phyloP scores from a whole-genome alignment of 371 early-diverging fungal genomes.

The Apophysomyces trapeziformis region DNA sequence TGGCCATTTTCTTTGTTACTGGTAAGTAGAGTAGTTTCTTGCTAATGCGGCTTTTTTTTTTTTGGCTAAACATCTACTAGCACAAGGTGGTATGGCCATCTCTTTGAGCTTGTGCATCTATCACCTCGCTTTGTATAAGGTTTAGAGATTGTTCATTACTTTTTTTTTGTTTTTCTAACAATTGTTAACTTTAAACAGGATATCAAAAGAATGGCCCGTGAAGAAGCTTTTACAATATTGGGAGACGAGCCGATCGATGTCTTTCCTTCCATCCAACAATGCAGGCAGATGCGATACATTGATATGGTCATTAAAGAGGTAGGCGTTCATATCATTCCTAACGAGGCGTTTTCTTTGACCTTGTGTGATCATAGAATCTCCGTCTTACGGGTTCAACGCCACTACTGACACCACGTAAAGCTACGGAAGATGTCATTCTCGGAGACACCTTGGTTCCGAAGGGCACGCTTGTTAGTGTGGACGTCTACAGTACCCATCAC shows the following conservation, averaged over 20 bases:
- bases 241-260: constrained; percentile 47
- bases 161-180: not conserved
- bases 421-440: constrained; percentile 19
- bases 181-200: constrained; percentile 16
- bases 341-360: not conserved
- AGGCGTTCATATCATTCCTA: no score
- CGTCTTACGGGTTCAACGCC: constrained; percentile 16
- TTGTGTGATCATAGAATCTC: constrained; percentile 4
- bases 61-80: constrained; percentile 5
- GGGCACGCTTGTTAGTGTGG: constrained; percentile 18
- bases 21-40: not conserved
- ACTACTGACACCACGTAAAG: constrained; percentile 11
- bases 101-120: constrained; percentile 24
- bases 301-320: constrained; percentile 44
- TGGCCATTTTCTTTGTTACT: constrained; percentile 32
- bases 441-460: constrained; percentile 24
- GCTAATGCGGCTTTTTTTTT: not conserved
- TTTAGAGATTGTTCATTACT: not conserved
- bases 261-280: constrained; percentile 47
- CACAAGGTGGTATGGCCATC: constrained; percentile 23
- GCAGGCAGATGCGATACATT: constrained; percentile 46
- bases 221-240: constrained; percentile 48
- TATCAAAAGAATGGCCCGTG: constrained; percentile 44
- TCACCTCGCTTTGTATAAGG: constrained; percentile 22
- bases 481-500: constrained; percentile 25